A percentile compares a stretch with the other conserved stretches of the same genome.
Conservation (phyloP, 2,329 filamentous ascomycete species). For the Knufia fluminis region DNA sequence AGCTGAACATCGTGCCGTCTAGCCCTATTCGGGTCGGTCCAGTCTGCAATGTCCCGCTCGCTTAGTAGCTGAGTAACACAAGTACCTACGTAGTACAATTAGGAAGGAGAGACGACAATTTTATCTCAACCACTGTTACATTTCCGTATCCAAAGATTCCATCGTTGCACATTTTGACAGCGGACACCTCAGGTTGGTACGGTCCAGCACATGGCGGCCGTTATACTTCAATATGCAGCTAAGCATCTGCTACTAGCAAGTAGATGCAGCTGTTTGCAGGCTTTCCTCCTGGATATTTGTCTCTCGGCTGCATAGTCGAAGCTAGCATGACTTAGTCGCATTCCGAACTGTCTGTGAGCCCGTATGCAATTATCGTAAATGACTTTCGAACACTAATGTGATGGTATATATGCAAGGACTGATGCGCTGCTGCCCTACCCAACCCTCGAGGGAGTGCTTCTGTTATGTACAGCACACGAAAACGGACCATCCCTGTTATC, state of each 20-base stretch:
- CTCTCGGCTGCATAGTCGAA: background rate
- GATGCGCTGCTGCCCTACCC: too few relatives aligned
- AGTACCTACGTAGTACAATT: background rate
- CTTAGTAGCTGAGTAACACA: too few relatives aligned
- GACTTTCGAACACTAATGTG: background rate
- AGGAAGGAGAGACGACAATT: background rate
- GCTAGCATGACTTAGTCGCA: too few relatives aligned
- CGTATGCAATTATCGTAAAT: too few relatives aligned
- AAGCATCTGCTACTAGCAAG: background rate
- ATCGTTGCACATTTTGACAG: slow-evolving; percentile 8
- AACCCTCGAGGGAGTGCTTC: too few relatives aligned
- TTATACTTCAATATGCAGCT: background rate
- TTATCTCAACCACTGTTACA: background rate
- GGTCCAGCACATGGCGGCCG: background rate
- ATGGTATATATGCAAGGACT: too few relatives aligned
- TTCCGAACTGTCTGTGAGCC: too few relatives aligned
- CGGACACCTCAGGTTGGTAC: slow-evolving; percentile 7
- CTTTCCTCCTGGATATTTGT: background rate
- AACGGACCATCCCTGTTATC: too few relatives aligned
- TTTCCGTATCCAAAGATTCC: background rate
- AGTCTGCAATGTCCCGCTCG: too few relatives aligned
- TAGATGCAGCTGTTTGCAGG: background rate
- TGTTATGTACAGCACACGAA: too few relatives aligned
- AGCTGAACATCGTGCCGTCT: too few relatives aligned
- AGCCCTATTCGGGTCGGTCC: too few relatives aligned